Evolutionary conservation across 352 stramenopile species (phyloP).

Genomic region (Globisporangium cederbergense): DNA sequence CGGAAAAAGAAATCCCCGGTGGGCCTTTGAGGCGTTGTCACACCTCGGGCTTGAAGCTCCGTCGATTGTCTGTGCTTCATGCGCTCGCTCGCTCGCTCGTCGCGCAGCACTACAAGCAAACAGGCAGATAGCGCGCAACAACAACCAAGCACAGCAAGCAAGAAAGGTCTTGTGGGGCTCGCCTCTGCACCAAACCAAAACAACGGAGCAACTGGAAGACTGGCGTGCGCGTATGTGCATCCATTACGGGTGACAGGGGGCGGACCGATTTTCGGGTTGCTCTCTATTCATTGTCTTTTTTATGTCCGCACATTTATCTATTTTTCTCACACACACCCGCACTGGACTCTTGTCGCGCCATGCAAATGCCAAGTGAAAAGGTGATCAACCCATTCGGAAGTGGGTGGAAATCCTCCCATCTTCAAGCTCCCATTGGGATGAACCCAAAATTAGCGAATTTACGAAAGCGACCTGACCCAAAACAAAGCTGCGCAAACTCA

Average conservation of each 20-base stretch:
- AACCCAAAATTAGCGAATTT: conserved; percentile 1
- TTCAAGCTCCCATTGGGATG: conserved; percentile 7
- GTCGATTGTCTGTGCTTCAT: neutral
- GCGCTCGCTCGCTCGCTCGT: neutral
- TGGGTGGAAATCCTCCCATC: conserved; percentile 10
- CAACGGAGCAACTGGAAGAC: conserved; percentile 1
- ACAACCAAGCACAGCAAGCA: neutral
- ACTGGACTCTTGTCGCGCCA: conserved; percentile 10
- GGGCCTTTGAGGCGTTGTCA: neutral
- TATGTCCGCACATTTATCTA: neutral
- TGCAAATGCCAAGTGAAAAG: conserved; percentile 6
- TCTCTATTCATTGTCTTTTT: neutral
- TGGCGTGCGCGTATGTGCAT: conserved; percentile 16
- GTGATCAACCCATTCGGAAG: conserved; percentile 11
- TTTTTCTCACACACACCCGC: conserved; percentile 12
- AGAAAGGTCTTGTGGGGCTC: neutral
- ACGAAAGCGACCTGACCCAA: conserved; percentile 9
- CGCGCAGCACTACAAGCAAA: neutral
- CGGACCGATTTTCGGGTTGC: conserved; percentile 1
- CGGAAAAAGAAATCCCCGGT: neutral
- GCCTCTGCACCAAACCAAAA: neutral
- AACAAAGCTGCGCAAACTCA: neutral
- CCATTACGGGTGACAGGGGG: conserved; percentile 12
- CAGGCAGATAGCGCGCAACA: neutral
- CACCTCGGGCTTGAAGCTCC: neutral